These are phyloP conservation scores for Exophiala sp. DNA, from an alignment of 2,329 filamentous ascomycete genomes.

Conservation along the genomic window DNA sequence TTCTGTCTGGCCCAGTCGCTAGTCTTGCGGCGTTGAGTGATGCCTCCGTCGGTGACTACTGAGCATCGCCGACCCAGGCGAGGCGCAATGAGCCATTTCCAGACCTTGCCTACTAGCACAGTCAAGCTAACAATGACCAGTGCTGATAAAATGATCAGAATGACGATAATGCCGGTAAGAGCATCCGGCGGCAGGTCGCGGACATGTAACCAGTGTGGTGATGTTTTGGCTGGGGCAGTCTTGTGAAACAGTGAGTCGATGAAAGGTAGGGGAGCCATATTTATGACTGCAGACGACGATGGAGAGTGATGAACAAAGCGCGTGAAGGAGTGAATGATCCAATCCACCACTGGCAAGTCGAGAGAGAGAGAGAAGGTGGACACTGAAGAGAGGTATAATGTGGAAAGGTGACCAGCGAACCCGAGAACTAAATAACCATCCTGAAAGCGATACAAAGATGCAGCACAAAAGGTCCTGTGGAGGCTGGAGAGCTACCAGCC, in stretches of 20 bases:
- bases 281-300: too few species aligned
- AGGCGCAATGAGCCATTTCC: conserved; percentile 1
- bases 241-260: conserved; percentile 2
- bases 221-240: background rate
- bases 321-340: too few species aligned
- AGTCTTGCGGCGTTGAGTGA: background rate
- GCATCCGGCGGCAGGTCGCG: conserved; percentile 4
- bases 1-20: conserved; percentile 18
- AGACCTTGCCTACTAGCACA: conserved; percentile 6
- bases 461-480: too few species aligned
- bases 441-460: too few species aligned
- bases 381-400: background rate
- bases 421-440: too few species aligned
- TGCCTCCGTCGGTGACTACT: background rate
- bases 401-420: background rate
- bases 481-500: background rate
- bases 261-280: conserved; percentile 12
- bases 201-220: background rate
- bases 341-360: too few species aligned
- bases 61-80: background rate
- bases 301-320: background rate
- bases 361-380: background rate
- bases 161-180: conserved; percentile 3
- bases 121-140: conserved; percentile 4
- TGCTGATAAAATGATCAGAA: conserved; percentile 6